phyloP scores from a whole-genome alignment of 202 grass and related monocot species.

The Schoenoplectus tabernaemontani region DNA sequence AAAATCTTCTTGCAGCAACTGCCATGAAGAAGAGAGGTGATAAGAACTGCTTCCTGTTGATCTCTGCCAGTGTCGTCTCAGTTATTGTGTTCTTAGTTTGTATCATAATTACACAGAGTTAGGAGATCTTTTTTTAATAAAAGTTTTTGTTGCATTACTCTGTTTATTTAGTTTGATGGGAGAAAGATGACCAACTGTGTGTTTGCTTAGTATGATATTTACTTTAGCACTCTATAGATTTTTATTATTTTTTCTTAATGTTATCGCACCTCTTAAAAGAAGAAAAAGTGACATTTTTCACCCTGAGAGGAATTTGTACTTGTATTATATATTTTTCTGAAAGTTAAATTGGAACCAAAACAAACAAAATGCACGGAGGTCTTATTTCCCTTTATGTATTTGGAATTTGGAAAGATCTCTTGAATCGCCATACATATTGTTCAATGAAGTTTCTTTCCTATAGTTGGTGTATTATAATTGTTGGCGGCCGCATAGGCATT shows the following conservation, averaged over 20 bases:
- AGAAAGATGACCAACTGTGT: background rate
- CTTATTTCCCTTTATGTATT: background rate
- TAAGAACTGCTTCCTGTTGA: conserved; percentile 18
- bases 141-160: background rate
- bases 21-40: conserved; percentile 25
- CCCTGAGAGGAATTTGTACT: background rate
- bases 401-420: background rate
- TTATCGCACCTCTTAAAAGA: background rate
- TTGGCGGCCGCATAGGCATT: background rate
- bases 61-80: conserved; percentile 4
- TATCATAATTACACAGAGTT: conserved; percentile 19
- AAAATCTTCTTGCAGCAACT: conserved; percentile 21
- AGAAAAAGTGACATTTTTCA: background rate
- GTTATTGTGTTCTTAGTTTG: conserved; percentile 27
- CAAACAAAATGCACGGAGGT: background rate
- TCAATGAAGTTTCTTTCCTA: too few relatives aligned
- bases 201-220: background rate
- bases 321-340: background rate
- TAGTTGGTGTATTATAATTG: background rate
- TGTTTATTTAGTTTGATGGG: background rate
- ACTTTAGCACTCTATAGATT: background rate
- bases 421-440: background rate
- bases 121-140: background rate
- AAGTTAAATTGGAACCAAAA: background rate
- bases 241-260: background rate